Evolutionary conservation across 2,329 filamentous ascomycete species (phyloP).

Genomic region (Pestalotiopsis sp.): DNA sequence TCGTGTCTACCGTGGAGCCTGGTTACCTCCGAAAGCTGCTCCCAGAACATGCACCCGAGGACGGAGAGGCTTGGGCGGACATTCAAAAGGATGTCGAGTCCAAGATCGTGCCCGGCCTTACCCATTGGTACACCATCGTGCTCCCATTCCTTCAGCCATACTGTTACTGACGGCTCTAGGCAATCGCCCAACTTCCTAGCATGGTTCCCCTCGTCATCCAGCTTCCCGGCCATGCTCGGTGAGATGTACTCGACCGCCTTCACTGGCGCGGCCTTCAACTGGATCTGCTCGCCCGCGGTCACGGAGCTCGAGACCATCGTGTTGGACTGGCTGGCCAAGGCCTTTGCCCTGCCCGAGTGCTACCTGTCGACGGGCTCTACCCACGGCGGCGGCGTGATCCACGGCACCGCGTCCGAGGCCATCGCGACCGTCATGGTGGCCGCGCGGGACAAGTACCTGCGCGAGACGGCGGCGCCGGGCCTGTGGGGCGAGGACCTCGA

Average conservation of each 20-base stretch:
- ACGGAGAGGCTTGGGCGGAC: conserved; percentile 72
- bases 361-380: conserved; percentile 75
- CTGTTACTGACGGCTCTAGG: conserved; percentile 40
- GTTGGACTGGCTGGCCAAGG: conserved; percentile 85
- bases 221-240: conserved; percentile 83
- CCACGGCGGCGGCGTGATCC: conserved; percentile 86
- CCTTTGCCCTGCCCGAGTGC: conserved; percentile 72
- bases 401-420: conserved; percentile 87
- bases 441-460: conserved; percentile 78
- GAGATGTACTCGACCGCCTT: conserved; percentile 92
- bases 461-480: conserved; percentile 58
- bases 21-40: conserved; percentile 85
- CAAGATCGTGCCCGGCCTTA: conserved; percentile 89
- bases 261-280: conserved; percentile 92
- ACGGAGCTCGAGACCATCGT: conserved; percentile 94
- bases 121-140: conserved; percentile 67
- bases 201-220: conserved; percentile 84
- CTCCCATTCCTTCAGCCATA: no score
- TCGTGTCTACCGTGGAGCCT: conserved; percentile 77
- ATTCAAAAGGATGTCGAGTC: conserved; percentile 84
- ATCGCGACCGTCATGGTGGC: conserved; percentile 86
- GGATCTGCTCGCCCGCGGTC: conserved; percentile 89
- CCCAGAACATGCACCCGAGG: conserved; percentile 65
- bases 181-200: conserved; percentile 94
- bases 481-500: conserved; percentile 59